These are phyloP conservation scores for Puccinia coronata DNA, from an alignment of 1,284 basidiomycete species.

Conservation along the genomic window DNA sequence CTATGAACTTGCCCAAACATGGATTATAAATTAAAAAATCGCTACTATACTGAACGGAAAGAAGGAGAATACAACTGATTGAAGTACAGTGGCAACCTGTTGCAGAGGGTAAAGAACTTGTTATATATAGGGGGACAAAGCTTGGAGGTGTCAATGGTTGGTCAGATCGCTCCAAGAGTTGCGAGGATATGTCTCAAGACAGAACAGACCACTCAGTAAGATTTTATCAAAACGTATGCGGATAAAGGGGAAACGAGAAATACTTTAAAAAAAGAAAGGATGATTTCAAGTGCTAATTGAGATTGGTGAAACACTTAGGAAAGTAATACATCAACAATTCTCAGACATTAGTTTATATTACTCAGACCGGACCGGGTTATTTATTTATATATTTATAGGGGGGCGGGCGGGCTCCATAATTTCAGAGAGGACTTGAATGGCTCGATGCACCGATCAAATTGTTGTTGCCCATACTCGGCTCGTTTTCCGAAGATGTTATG, in stretches of 20 bases:
- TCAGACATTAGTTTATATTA: background rate
- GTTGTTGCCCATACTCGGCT: background rate
- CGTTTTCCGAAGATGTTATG: constrained; percentile 10
- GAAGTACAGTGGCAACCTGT: constrained; percentile 25
- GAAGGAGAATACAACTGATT: constrained; percentile 12
- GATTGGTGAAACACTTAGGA: background rate
- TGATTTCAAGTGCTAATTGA: background rate
- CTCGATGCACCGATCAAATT: constrained; percentile 21
- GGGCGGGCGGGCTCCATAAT: background rate
- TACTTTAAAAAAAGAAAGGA: background rate
- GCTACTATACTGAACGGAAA: background rate
- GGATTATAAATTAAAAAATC: background rate
- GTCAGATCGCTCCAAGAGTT: background rate
- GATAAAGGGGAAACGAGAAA: background rate
- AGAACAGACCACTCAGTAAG: background rate
- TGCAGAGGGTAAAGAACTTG: background rate
- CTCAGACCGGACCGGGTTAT: background rate
- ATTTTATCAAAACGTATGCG: background rate
- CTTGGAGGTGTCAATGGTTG: background rate
- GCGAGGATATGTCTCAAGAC: background rate
- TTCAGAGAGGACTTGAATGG: constrained; percentile 23
- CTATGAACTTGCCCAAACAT: background rate
- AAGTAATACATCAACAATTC: background rate
- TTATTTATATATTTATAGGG: background rate
- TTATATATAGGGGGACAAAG: background rate